phyloP scores from a whole-genome alignment of 345 rosid species.

The Murraya paniculata region DNA sequence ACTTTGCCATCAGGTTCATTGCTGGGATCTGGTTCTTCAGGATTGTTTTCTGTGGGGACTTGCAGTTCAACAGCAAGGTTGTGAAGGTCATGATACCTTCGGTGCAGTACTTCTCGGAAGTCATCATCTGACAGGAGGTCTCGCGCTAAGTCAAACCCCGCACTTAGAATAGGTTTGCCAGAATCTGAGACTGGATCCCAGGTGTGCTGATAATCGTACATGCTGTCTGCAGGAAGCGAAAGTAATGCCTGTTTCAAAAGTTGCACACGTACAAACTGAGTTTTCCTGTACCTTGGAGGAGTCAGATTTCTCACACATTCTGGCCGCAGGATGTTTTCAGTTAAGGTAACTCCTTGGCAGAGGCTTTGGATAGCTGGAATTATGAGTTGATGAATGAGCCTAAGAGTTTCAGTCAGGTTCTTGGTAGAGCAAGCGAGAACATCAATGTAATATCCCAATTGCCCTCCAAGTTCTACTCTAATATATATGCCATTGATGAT shows the following conservation, averaged over 20 bases:
- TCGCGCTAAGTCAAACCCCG: conserved; percentile 85
- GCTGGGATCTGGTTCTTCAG: conserved; percentile 38
- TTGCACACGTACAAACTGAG: conserved; percentile 61
- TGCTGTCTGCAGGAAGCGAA: conserved; percentile 82
- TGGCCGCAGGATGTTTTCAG: conserved; percentile 74
- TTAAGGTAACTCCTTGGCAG: conserved; percentile 77
- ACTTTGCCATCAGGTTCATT: conserved; percentile 46
- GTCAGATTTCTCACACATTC: conserved; percentile 71
- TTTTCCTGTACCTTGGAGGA: conserved; percentile 76
- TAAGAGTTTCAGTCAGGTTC: conserved; percentile 81
- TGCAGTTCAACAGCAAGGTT: conserved; percentile 86
- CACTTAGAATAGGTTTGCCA: conserved; percentile 52
- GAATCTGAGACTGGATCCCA: conserved; percentile 74
- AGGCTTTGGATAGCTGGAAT: conserved; percentile 81
- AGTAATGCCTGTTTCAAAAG: conserved; percentile 77
- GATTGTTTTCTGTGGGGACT: conserved; percentile 51
- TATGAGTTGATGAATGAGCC: conserved; percentile 71
- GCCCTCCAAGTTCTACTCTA: conserved; percentile 94
- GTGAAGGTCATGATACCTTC: conserved; percentile 75
- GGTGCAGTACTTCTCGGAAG: conserved; percentile 83
- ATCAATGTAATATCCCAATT: conserved; percentile 78
- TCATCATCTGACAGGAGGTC: conserved; percentile 94
- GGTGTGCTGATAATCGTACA: conserved; percentile 95
- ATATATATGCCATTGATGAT: conserved; percentile 71
- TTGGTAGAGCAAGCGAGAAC: conserved; percentile 86